Base-by-base conservation (phyloP, 225 moss, liverwort and hornwort genomes). In the Sphagnum contortum region DNA sequence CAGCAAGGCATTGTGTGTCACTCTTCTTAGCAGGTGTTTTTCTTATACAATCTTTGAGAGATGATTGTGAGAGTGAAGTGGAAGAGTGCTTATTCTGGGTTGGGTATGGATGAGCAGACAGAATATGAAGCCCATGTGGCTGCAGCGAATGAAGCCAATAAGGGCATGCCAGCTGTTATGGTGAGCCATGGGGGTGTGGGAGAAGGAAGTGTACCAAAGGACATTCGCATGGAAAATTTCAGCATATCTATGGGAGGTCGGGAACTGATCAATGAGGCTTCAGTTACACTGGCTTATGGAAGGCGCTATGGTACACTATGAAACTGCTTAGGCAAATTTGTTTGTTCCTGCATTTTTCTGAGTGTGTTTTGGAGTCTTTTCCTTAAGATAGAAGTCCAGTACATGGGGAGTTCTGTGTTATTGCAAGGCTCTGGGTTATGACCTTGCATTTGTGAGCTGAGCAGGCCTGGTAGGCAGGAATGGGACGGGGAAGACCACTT, bases 81-180 rank as follows among this genome's bases (percentile, higher is more conserved):
- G 29, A 29, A 29, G 29, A 29, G 1, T 29, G 29, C 29, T 29
- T 29, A 29, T 29, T 29, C 29, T 29, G 29, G 29, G 29, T 29
- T 29, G 29, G 29, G 29, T 6, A 12, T 49, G 47, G 63, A 12
- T 67, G 67, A 8, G 51, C 85, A 98, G 98, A 81, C 86, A 73
- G 91, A 98, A 68, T 93, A 98, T 72, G 83, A 98, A 76, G 93
- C 93, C 67, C 98, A 98, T 71, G 68, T 98, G 76, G 98, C 98
- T 61, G 89, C 89, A 67, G 93, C 98, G 45, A 75, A 83, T 69
- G 98, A 91, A 68, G 91, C 98, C 57, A 81, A 84, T 71, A 79
- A 77, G 60, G 92, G 92, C 67, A 91, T 98, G 98, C 98, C 98
- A 10, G 85, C 91, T 14, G 93, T 98, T 54, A 87, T 98, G 90